Evolutionary conservation across 2,329 filamentous ascomycete genomes (phyloP).

Genomic region (Phialocephala subalpina): DNA sequence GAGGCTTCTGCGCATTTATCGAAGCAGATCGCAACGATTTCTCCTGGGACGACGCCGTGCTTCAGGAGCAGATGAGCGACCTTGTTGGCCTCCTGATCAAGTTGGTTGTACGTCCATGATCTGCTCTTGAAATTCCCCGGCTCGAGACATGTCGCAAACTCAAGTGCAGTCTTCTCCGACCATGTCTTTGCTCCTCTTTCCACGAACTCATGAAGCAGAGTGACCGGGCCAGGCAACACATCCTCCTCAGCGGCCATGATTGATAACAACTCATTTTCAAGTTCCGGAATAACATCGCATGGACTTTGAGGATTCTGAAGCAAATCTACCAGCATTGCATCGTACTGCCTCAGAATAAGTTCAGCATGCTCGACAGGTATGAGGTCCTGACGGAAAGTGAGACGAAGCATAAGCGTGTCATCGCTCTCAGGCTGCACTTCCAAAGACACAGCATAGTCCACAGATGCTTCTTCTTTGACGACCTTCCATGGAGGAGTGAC

Average conservation of each 20-base stretch:
- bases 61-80: slow-evolving; percentile 71
- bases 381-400: slow-evolving; percentile 71
- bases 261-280: slow-evolving; percentile 61
- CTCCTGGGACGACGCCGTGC: slow-evolving; percentile 59
- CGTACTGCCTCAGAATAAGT: slow-evolving; percentile 75
- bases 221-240: slow-evolving; percentile 61
- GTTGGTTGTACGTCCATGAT: slow-evolving; percentile 77
- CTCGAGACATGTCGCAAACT: slow-evolving; percentile 72
- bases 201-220: slow-evolving; percentile 80
- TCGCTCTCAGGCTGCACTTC: slow-evolving; percentile 70
- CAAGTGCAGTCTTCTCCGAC: slow-evolving; percentile 73
- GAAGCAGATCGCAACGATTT: slow-evolving; percentile 49
- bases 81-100: slow-evolving; percentile 75
- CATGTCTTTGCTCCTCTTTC: slow-evolving; percentile 64
- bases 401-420: slow-evolving; percentile 63
- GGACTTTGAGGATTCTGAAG: slow-evolving; percentile 55
- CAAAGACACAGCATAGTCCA: slow-evolving; percentile 83
- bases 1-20: slow-evolving; percentile 48
- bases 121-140: slow-evolving; percentile 53
- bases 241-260: slow-evolving; percentile 67
- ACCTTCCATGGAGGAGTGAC: slow-evolving; percentile 61
- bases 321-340: slow-evolving; percentile 68
- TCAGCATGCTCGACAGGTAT: slow-evolving; percentile 74
- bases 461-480: slow-evolving; percentile 69
- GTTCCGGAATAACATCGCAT: slow-evolving; percentile 34